Percentiles rank a stretch among this genome's conserved stretches.
These are phyloP conservation scores for Teunomyces gatunensis DNA, from an alignment of 805 yeast genomes.

Conservation along the genomic window DNA sequence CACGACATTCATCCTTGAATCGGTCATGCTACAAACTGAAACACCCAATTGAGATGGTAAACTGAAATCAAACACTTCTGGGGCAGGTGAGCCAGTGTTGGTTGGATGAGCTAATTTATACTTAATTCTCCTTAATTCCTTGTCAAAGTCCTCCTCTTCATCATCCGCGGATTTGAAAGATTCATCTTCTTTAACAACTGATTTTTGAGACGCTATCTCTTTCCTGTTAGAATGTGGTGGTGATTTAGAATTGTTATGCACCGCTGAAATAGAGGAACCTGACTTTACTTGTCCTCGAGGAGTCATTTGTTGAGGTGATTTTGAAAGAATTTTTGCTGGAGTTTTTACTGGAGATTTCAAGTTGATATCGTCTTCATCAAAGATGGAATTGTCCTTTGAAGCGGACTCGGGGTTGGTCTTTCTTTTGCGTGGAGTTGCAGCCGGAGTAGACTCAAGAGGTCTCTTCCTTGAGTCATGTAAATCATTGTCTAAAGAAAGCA, in stretches of 20 bases:
- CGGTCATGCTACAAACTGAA: conserved; percentile 14
- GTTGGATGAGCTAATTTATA: conserved; percentile 7
- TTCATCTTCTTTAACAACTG: not conserved
- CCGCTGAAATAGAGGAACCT: not conserved
- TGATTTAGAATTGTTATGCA: not conserved
- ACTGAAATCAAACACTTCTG: conserved; percentile 10
- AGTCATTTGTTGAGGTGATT: not conserved
- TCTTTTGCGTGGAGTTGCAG: not conserved
- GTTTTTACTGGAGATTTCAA: conserved; percentile 3
- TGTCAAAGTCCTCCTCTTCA: conserved; percentile 25
- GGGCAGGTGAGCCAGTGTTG: not conserved
- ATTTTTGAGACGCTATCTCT: not conserved
- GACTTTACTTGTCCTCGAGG: not conserved
- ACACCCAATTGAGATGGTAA: conserved; percentile 38
- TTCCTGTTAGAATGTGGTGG: not conserved
- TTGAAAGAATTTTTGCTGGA: conserved; percentile 1
- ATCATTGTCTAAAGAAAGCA: not conserved
- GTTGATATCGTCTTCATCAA: conserved; percentile 6
- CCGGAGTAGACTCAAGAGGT: not conserved
- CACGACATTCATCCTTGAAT: not conserved
- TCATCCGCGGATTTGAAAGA: conserved; percentile 15
- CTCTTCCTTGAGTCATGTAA: not conserved
- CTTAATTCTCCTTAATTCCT: conserved; percentile 16
- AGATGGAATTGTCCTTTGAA: conserved; percentile 4
- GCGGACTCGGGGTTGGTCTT: not conserved